Evolutionary conservation across 345 rosid genomes (phyloP).

Genomic region (Citrus mangshanensis): DNA sequence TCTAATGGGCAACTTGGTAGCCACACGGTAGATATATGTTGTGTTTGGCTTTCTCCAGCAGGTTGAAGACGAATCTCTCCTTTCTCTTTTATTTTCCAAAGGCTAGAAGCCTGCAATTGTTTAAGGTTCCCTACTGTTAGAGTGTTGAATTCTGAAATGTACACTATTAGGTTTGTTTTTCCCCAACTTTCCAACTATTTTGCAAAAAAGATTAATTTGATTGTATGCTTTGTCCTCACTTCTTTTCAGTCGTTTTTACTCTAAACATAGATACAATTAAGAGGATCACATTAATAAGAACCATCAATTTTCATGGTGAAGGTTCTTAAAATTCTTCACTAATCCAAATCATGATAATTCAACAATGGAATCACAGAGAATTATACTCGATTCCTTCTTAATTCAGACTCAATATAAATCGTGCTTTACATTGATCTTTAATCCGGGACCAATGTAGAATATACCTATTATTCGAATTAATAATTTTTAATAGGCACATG

Average conservation of each 20-base stretch:
- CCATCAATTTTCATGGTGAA: background rate
- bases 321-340: too few species aligned
- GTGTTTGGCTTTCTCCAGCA: conserved; percentile 3
- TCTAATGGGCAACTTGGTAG: conserved; percentile 80
- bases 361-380: too few species aligned
- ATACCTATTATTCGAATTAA: too few species aligned
- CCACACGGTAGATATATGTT: conserved; percentile 35
- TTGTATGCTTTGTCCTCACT: background rate
- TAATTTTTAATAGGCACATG: too few species aligned
- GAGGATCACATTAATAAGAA: background rate
- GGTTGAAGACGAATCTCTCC: background rate
- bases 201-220: background rate
- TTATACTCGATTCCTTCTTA: too few species aligned
- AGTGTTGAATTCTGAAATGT: background rate
- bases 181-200: background rate
- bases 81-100: background rate
- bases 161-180: background rate
- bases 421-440: too few species aligned
- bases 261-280: background rate
- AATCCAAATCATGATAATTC: too few species aligned
- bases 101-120: background rate
- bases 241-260: background rate
- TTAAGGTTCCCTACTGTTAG: background rate
- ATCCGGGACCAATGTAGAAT: too few species aligned
- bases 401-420: too few species aligned